Base-by-base conservation (phyloP, 371 early-diverging fungal species). In the Sporodiniella umbellata region DNA sequence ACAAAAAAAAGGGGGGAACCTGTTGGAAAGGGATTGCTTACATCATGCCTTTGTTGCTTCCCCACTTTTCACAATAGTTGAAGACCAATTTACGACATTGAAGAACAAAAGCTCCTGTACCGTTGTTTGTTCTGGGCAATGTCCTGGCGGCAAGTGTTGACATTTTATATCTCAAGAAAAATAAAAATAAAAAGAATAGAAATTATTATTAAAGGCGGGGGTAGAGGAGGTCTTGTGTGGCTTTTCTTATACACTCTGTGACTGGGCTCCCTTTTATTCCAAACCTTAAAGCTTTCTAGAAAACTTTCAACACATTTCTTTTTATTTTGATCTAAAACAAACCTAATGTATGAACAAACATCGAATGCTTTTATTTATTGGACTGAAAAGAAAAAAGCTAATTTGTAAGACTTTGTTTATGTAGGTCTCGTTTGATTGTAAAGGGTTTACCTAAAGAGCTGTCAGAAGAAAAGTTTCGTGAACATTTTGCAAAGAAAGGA, bases 401-500 rank as follows among this genome's bases (percentile, higher is more conserved):
- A 4, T 28, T 28, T 7, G 10, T 7, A 28, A 28, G 10, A 28
- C 30, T 15, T 37, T 25, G 14, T 23, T 45, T 39, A 15, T 45
- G 18, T 18, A 80, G 81, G 81, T 79, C 78, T 50, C 79, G 84
- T 33, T 51, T 96, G 14, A 88, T 95, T 58, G 90, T 96, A 49
- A 96, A 95, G 63, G 94, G 94, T 69, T 77, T 98, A 23, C 98
- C 98, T 33, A 92, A 90, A 64, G 80, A 93, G 58, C 70, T 91
- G 30, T 83, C 86, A 10, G 86, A 87, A 33, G 91, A 93, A 33
- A 80, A 92, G 52, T 80, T 98, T 58, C 78, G 85, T 35, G 87
- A 86, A 50, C 95, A 95, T 65, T 98, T 98, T 68, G 75, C 83
- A 35, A 58, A 78, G 21, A 85, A 86, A 49, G 94, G 93, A 42